Percentiles rank a stretch among this genome's conserved stretches.
phyloP scores from a whole-genome alignment of 23 red algal genomes.

The Gracilariopsis chorda region DNA sequence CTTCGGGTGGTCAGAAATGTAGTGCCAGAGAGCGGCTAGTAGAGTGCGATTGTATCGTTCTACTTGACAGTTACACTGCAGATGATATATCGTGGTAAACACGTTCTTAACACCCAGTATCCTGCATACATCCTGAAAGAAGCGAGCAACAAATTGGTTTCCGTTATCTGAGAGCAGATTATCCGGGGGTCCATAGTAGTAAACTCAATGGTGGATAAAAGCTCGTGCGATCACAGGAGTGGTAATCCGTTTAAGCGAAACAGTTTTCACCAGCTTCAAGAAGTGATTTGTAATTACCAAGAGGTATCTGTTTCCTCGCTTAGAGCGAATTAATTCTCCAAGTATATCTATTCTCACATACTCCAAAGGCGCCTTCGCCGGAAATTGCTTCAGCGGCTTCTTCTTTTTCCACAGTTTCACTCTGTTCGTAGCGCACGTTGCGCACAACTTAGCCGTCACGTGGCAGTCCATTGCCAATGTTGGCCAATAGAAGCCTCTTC shows the following conservation, averaged over 20 bases:
- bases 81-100: constrained; percentile 21
- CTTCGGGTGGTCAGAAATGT: background rate
- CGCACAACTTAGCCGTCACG: background rate
- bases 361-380: background rate
- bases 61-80: constrained; percentile 7
- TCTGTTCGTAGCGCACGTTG: background rate
- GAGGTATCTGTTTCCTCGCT: background rate
- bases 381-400: background rate
- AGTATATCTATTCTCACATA: constrained; percentile 29
- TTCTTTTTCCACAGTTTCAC: background rate
- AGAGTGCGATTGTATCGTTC: constrained; percentile 19
- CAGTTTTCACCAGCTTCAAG: constrained; percentile 11
- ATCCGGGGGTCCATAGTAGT: background rate
- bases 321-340: background rate
- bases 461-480: background rate
- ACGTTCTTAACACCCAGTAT: background rate
- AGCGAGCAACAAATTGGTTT: constrained; percentile 18
- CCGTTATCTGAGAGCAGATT: constrained; percentile 19
- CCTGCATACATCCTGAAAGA: constrained; percentile 26
- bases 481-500: background rate
- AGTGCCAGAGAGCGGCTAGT: background rate
- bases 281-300: constrained; percentile 49
- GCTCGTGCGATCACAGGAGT: background rate
- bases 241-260: constrained; percentile 10
- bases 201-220: constrained; percentile 4